Evolutionary conservation across 1,139 yeast species (phyloP).

Genomic region (Kurtzmaniella quercitrusa): DNA sequence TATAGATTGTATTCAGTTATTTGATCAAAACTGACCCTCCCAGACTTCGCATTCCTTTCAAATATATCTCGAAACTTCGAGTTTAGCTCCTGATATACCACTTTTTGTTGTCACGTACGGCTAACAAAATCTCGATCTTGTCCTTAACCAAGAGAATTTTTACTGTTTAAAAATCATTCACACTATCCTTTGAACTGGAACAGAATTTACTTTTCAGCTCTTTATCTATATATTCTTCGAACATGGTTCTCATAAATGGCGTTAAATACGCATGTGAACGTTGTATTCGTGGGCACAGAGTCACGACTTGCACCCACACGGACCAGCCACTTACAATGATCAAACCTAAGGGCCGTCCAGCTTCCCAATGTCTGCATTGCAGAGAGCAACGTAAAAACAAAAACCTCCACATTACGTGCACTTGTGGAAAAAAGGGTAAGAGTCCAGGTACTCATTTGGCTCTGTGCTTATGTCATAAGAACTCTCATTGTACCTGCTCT

Average conservation of each 20-base stretch:
- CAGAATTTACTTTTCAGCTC: too few relatives aligned
- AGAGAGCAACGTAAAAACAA: slow-evolving; percentile 72
- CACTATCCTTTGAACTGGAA: too few relatives aligned
- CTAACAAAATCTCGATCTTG: too few relatives aligned
- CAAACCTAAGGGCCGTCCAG: slow-evolving; percentile 94
- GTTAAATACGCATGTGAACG: slow-evolving; percentile 94
- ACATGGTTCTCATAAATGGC: slow-evolving; percentile 88
- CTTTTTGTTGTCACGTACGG: too few relatives aligned
- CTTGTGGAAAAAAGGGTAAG: slow-evolving; percentile 62
- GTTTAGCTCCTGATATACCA: too few relatives aligned
- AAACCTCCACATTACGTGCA: slow-evolving; percentile 67
- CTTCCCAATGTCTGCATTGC: slow-evolving; percentile 88
- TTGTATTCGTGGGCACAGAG: slow-evolving; percentile 94
- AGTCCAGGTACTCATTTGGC: slow-evolving; percentile 43
- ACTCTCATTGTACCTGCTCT: slow-evolving; percentile 59
- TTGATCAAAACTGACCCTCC: background rate
- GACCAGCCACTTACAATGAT: slow-evolving; percentile 89
- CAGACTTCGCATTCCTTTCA: too few relatives aligned
- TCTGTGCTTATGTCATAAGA: slow-evolving; percentile 53
- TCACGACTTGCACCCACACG: slow-evolving; percentile 87
- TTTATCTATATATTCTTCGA: too few relatives aligned
- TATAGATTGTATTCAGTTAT: background rate
- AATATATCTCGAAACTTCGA: too few relatives aligned
- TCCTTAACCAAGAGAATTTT: too few relatives aligned
- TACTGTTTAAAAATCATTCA: too few relatives aligned